Conservation (phyloP, 345 rosid genomes). For the Eucalyptus albens region DNA sequence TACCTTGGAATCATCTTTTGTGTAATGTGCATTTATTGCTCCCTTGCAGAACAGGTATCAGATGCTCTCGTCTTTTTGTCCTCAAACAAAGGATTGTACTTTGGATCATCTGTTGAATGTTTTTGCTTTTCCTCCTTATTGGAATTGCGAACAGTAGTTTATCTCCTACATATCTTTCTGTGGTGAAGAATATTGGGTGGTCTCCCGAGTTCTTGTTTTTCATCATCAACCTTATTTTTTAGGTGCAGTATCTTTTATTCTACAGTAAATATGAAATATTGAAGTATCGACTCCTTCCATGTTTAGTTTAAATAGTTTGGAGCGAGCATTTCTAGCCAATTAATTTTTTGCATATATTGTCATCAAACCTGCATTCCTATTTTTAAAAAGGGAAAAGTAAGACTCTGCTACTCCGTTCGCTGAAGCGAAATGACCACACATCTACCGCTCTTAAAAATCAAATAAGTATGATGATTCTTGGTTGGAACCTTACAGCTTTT, state of each 20-base stretch:
- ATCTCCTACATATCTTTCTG: neutral
- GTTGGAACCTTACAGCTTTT: neutral
- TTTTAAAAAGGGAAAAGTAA: neutral
- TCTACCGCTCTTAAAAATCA: neutral
- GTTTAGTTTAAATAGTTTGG: neutral
- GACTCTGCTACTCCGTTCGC: neutral
- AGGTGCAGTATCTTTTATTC: neutral
- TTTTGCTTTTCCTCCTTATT: neutral
- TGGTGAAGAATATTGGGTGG: neutral
- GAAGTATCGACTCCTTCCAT: neutral
- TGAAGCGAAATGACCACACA: neutral
- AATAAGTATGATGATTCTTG: neutral
- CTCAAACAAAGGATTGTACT: neutral
- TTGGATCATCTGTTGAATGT: neutral
- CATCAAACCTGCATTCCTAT: neutral
- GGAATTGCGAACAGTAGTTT: neutral
- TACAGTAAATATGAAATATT: neutral
- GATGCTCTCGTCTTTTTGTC: neutral
- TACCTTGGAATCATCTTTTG: slow-evolving; percentile 86
- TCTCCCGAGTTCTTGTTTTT: neutral
- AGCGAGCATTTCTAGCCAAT: neutral
- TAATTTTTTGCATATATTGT: neutral
- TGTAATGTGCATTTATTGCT: slow-evolving; percentile 80
- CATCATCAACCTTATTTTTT: neutral
- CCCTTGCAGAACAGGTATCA: slow-evolving; percentile 86